Base-by-base conservation (phyloP, 139 green algal species). In the Trebouxia sp. region DNA sequence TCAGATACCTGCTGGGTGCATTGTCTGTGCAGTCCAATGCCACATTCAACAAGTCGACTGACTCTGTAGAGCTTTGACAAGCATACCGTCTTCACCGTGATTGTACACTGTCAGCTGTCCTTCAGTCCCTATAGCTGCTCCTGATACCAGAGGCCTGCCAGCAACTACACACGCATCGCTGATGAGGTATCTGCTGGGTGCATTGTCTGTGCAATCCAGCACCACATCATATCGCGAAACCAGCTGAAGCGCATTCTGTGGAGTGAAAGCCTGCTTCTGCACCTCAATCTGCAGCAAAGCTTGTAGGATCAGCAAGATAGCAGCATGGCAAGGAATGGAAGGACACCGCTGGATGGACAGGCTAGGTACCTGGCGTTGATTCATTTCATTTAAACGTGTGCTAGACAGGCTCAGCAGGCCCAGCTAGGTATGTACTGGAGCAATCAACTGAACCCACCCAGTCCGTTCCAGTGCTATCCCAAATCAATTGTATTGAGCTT, bases 11-110 rank as follows among this genome's bases (percentile, higher is more conserved):
- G 1, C 93, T 97, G 45, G 90, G 81, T 0, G 92, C 87, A 82
- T 99, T 99, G 92, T 99, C 97, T 10, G 84, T 95, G 67, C 86
- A 90, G 79, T 99, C 97, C 3, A 99, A 43, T 4, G 99, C 88
- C 6, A 98, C 90, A 76, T 97, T n/a, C n/a, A n/a, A 48, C 37
- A 66, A 24, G 9, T n/a, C 22, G 39, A 22, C 74, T 50, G 26
- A 38, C 26, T n/a, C 15, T n/a, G n/a, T n/a, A n/a, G n/a, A n/a
- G n/a, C n/a, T n/a, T n/a, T n/a, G 4, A 20, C 35, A 51, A 32
- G 12, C 41, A 11, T 56, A 92, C 88, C 88, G 35, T 94, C 90
- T 0, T 75, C 53, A 0, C 89, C 90, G 62, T 92, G 66, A 79
- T 89, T 82, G 83, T 97, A 98, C 72, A 98, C 94, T 0, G 95